Percentiles rank a stretch among this genome's conserved stretches.
These are phyloP conservation scores for Pythium periplocum DNA, from an alignment of 352 stramenopile species.

Conservation along the genomic window DNA sequence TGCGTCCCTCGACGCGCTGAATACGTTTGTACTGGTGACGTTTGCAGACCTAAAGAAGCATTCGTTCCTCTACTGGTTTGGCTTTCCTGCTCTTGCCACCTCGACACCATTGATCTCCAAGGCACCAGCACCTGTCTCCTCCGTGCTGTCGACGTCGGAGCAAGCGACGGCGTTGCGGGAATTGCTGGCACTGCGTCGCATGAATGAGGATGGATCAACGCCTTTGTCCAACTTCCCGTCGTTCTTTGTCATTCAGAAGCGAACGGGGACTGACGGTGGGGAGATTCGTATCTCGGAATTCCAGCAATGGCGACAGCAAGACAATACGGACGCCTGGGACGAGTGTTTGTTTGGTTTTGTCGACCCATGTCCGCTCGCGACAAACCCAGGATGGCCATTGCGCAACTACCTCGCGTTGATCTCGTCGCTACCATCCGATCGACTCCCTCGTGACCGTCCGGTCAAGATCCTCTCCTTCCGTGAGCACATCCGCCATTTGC, in stretches of 20 bases:
- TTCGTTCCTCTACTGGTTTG: constrained; percentile 93
- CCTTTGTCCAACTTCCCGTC: constrained; percentile 29
- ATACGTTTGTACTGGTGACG: constrained; percentile 84
- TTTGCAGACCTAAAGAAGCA: constrained; percentile 94
- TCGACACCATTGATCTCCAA: constrained; percentile 29
- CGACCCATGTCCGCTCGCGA: constrained; percentile 72
- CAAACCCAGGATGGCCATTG: constrained; percentile 84
- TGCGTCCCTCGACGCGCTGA: constrained; percentile 46
- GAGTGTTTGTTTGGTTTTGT: constrained; percentile 84
- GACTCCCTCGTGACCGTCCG: constrained; percentile 23
- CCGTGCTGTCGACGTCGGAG: constrained; percentile 29
- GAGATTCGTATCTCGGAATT: constrained; percentile 12
- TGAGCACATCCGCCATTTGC: constrained; percentile 58
- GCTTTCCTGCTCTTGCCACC: constrained; percentile 77
- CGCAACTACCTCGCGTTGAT: constrained; percentile 82
- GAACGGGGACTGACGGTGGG: constrained; percentile 8
- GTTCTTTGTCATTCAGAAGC: constrained; percentile 75
- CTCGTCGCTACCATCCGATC: constrained; percentile 26
- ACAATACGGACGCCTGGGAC: not conserved
- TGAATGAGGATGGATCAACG: constrained; percentile 5
- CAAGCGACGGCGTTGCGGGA: constrained; percentile 33
- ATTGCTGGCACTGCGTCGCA: constrained; percentile 36
- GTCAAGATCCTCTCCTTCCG: constrained; percentile 65
- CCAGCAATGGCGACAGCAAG: constrained; percentile 4
- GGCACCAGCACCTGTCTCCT: constrained; percentile 18